Base-by-base conservation (phyloP, 371 early-diverging fungal genomes). In the Mortierella sp. region DNA sequence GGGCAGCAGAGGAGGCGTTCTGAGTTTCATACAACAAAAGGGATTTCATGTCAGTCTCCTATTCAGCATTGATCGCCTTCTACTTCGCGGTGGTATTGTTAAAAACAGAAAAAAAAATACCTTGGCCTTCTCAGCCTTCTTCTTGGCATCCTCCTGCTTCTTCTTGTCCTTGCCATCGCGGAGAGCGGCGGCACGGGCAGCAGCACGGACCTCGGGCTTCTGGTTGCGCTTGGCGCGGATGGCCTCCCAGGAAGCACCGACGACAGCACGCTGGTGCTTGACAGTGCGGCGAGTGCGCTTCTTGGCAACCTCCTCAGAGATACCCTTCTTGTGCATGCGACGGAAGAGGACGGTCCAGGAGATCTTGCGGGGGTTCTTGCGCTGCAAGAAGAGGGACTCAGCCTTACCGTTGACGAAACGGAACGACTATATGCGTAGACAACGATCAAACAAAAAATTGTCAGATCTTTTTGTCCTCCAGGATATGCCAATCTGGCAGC, bases 291-390 rank as follows among this genome's bases (percentile, higher is more conserved):
- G 93, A 66, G 94, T 89, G 81, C 95, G 92, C 94, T 97, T 98
- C 94, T 97, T 97, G 85, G 94, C 81, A 53, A 90, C 89, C 86
- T 97, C 97, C 83, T 95, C 95, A 79, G 93, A 92, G 83, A 95
- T 90, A 84, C 97, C 99, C 95, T 98, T 98, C 92, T 95, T 95
- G 93, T 97, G 94, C 81, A 96, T 89, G 84, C 95, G 95, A 84
- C 99, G 95, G 95, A 91, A 97, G 79, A 96, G 93, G 39, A 90
- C 86, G 56, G 99, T 97, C 99, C 99, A 98, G 87, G 90, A 87
- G 81, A 97, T 89, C 91, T 97, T 97, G 81, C 97, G 94, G 54
- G 97, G 96, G 91, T 97, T 98, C 88, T 92, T 88, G 79, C 92
- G 90, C 87, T 97, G 97, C 64, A 94, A 89, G 92, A 96, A 98